phyloP scores from a whole-genome alignment of 495 filamentous ascomycete species.

The Talaromyces nanjingensis region DNA sequence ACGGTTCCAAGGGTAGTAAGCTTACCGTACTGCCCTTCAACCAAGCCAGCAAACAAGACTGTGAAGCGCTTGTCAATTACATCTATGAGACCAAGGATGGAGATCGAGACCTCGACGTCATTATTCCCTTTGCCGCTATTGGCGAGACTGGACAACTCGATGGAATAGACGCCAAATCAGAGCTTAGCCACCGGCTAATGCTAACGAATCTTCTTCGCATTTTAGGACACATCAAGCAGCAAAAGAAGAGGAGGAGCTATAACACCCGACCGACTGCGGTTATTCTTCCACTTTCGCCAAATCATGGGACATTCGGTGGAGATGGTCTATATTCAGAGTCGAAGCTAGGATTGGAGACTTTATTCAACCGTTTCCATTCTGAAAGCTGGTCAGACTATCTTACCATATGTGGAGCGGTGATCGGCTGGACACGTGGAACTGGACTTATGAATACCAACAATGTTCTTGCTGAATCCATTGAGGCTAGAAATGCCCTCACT shows the following conservation, averaged over 20 bases:
- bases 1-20: constrained; percentile 86
- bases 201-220: constrained; percentile 17
- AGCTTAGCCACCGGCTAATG: constrained; percentile 19
- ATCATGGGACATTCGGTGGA: constrained; percentile 20
- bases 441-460: constrained; percentile 17
- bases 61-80: constrained; percentile 88
- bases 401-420: constrained; percentile 17
- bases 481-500: constrained; percentile 12
- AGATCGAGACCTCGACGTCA: constrained; percentile 79
- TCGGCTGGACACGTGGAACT: constrained; percentile 22
- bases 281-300: constrained; percentile 20
- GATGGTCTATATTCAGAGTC: constrained; percentile 24
- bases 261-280: constrained; percentile 14
- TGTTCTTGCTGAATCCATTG: constrained; percentile 15
- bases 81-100: constrained; percentile 90
- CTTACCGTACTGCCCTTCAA: constrained; percentile 98
- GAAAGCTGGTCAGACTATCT: constrained; percentile 18
- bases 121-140: constrained; percentile 95
- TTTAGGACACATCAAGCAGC: constrained; percentile 10
- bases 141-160: constrained; percentile 13
- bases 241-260: constrained; percentile 15
- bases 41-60: constrained; percentile 94
- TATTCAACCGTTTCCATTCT: constrained; percentile 15
- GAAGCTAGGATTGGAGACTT: constrained; percentile 17
- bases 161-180: constrained; percentile 14